Evolutionary conservation across 73 alveolate species (phyloP).

Genomic region (Tetrahymena malaccensis): DNA sequence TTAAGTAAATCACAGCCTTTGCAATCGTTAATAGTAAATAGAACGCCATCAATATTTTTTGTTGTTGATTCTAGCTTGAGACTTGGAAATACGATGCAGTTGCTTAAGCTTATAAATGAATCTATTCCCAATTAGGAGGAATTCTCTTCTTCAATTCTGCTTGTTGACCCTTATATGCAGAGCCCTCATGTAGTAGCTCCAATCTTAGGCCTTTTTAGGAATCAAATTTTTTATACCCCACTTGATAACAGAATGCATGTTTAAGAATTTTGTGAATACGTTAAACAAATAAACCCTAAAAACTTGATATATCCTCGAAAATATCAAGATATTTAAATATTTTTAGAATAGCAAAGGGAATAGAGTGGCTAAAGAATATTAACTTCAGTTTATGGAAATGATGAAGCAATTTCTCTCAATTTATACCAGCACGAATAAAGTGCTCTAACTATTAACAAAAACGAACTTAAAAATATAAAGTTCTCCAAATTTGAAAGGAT

Average conservation of each 20-base stretch:
- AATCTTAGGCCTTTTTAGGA: neutral
- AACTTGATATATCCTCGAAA: neutral
- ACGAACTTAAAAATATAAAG: neutral
- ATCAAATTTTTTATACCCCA: neutral
- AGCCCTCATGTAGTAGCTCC: neutral
- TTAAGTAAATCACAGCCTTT: neutral
- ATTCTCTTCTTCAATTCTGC: neutral
- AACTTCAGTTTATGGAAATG: neutral
- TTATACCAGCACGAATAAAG: neutral
- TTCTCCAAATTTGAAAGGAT: neutral
- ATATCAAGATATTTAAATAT: neutral
- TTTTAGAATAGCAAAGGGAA: neutral
- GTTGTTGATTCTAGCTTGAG: neutral
- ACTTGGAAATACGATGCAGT: neutral
- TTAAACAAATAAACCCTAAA: neutral
- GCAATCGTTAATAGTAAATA: neutral
- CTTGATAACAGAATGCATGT: neutral
- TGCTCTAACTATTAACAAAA: neutral
- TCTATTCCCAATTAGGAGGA: neutral
- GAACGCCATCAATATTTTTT: neutral
- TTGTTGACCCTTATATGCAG: neutral
- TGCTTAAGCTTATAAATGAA: neutral
- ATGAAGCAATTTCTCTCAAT: neutral
- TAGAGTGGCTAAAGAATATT: neutral
- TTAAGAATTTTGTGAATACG: neutral